A percentile compares a stretch with the other conserved stretches of the same genome.
phyloP scores from a whole-genome alignment of 2,329 filamentous ascomycete genomes.

The Cladosporium sphaerospermum region DNA sequence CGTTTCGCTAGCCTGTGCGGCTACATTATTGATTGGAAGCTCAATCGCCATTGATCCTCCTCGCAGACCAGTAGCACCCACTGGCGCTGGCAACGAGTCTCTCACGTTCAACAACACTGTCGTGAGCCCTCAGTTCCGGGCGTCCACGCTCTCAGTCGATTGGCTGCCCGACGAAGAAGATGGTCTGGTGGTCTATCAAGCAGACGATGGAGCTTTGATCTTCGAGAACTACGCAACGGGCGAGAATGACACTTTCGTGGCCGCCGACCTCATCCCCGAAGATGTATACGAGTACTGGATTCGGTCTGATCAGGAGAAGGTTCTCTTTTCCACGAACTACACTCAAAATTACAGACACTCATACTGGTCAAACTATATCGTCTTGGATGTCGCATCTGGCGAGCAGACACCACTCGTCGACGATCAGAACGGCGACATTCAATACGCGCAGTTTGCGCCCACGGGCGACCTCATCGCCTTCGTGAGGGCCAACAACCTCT shows the following conservation, averaged over 20 bases:
- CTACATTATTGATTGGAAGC: neutral
- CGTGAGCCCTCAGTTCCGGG: constrained; percentile 39
- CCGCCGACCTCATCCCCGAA: constrained; percentile 51
- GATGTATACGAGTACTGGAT: constrained; percentile 56
- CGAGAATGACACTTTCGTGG: constrained; percentile 51
- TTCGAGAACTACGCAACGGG: constrained; percentile 58
- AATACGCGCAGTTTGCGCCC: constrained; percentile 59
- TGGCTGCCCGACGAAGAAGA: constrained; percentile 57
- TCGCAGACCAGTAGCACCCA: constrained; percentile 49
- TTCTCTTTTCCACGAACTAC: constrained; percentile 59
- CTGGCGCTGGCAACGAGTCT: constrained; percentile 50
- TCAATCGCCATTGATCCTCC: constrained; percentile 41
- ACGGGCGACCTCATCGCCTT: constrained; percentile 56
- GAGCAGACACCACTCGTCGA: constrained; percentile 49
- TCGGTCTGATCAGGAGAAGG: constrained; percentile 51
- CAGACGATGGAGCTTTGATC: constrained; percentile 47
- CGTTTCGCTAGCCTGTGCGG: constrained; percentile 1
- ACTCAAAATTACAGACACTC: constrained; percentile 65
- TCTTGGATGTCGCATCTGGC: constrained; percentile 56
- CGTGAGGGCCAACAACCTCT: constrained; percentile 61
- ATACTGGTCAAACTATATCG: constrained; percentile 60
- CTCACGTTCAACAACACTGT: constrained; percentile 58
- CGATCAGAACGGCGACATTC: constrained; percentile 58
- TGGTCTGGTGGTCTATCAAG: constrained; percentile 54
- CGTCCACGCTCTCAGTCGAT: constrained; percentile 44